Conservation (phyloP, 106 monocot genomes). For the Apostasia ramifera region DNA sequence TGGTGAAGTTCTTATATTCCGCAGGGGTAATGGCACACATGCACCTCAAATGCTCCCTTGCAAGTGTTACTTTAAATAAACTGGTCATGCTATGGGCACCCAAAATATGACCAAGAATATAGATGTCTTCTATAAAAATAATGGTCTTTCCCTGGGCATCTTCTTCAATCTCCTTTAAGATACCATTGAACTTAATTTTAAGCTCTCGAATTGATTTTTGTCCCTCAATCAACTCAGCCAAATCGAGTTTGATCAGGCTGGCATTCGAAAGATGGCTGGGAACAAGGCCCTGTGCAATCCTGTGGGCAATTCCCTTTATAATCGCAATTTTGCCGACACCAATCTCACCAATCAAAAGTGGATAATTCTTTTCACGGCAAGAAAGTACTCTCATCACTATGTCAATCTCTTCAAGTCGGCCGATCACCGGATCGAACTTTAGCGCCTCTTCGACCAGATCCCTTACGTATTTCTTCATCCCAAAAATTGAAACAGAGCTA, state of each 20-base stretch:
- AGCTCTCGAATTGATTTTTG: constrained; percentile 55
- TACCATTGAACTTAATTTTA: constrained; percentile 53
- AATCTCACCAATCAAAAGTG: constrained; percentile 68
- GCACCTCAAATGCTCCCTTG: constrained; percentile 51
- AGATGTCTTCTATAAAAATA: constrained; percentile 68
- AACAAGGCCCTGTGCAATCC: constrained; percentile 58
- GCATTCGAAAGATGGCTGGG: constrained; percentile 53
- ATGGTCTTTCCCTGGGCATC: constrained; percentile 60
- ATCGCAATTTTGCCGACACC: constrained; percentile 72
- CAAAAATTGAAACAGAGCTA: constrained; percentile 48
- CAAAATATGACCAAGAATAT: constrained; percentile 51
- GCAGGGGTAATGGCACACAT: constrained; percentile 64
- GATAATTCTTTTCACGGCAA: constrained; percentile 57
- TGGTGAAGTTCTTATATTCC: constrained; percentile 61
- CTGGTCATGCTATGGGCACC: constrained; percentile 56
- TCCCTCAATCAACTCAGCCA: constrained; percentile 52
- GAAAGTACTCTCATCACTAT: constrained; percentile 43
- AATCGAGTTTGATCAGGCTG: constrained; percentile 50
- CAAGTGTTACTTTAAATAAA: constrained; percentile 64
- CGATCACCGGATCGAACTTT: constrained; percentile 58
- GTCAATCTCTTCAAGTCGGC: constrained; percentile 53
- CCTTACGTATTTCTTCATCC: constrained; percentile 44
- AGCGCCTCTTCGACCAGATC: constrained; percentile 61
- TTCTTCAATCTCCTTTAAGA: constrained; percentile 68
- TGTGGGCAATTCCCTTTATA: constrained; percentile 63